Conservation (phyloP, 305 asterid species). For the Fraxinus angustifolia region DNA sequence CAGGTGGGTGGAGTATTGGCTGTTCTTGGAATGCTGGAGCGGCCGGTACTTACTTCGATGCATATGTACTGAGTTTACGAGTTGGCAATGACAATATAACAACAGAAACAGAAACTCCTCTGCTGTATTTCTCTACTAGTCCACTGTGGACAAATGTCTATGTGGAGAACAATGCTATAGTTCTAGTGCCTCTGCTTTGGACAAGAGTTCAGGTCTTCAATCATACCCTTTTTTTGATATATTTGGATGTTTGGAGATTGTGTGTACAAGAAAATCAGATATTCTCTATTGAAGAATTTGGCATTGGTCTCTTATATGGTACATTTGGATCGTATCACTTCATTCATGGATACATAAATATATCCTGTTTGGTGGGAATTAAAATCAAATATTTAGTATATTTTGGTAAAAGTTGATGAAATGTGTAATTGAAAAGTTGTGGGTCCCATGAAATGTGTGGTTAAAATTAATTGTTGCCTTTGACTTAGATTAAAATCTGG, state of each 20-base stretch:
- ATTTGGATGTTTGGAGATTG: neutral
- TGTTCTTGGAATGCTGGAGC: constrained; percentile 91
- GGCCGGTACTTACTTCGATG: constrained; percentile 96
- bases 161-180: constrained; percentile 91
- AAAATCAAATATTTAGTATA: too few relatives aligned
- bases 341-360: neutral
- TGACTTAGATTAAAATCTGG: too few relatives aligned
- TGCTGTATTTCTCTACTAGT: constrained; percentile 87
- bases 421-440: too few relatives aligned
- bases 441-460: too few relatives aligned
- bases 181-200: constrained; percentile 93
- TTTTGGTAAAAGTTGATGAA: too few relatives aligned
- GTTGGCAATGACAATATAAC: constrained; percentile 83
- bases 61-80: constrained; percentile 83
- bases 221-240: constrained; percentile 20
- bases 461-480: too few relatives aligned
- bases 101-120: constrained; percentile 95
- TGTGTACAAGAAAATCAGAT: neutral
- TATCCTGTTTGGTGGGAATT: too few relatives aligned
- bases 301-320: neutral
- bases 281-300: neutral
- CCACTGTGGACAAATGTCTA: constrained; percentile 95
- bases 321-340: neutral
- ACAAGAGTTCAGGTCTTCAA: constrained; percentile 90
- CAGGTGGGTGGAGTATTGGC: constrained; percentile 89